These are phyloP conservation scores for Cutaneotrichosporon cavernicola DNA, from an alignment of 1,284 basidiomycete genomes.

Conservation along the genomic window DNA sequence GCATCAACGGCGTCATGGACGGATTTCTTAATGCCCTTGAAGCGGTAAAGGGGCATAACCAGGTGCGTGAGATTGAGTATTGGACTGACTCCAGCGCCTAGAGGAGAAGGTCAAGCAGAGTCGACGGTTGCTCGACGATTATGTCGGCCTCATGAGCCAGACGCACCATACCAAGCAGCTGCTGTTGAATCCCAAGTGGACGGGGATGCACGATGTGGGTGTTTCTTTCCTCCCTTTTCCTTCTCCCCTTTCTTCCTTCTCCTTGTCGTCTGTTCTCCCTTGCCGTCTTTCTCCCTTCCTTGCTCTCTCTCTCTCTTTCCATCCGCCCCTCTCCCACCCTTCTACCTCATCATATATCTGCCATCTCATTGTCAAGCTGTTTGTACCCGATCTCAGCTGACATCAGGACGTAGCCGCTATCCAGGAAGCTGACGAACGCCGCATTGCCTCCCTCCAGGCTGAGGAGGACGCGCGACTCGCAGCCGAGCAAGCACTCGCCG, in stretches of 20 bases:
- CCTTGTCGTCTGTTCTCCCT: no score
- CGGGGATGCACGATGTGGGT: slow-evolving; percentile 48
- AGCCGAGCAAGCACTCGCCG: slow-evolving; percentile 25
- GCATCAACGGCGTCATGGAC: slow-evolving; percentile 52
- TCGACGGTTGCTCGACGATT: slow-evolving; percentile 45
- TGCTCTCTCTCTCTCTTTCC: background rate
- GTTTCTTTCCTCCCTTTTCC: background rate
- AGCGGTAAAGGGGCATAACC: slow-evolving; percentile 44
- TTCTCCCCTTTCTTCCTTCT: no score
- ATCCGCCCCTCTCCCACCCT: background rate
- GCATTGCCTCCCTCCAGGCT: slow-evolving; percentile 5
- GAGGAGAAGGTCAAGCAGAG: slow-evolving; percentile 46
- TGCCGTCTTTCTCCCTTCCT: slow-evolving; percentile 17
- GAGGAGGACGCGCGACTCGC: slow-evolving; percentile 13
- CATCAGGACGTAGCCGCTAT: slow-evolving; percentile 38
- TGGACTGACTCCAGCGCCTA: slow-evolving; percentile 38
- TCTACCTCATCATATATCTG: background rate
- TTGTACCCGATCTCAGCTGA: slow-evolving; percentile 2
- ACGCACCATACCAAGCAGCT: slow-evolving; percentile 48
- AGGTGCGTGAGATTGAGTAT: slow-evolving; percentile 35
- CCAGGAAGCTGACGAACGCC: slow-evolving; percentile 24
- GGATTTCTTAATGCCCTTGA: slow-evolving; percentile 45
- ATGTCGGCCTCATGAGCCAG: slow-evolving; percentile 49
- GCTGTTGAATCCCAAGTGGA: slow-evolving; percentile 47
- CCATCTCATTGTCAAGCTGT: background rate